phyloP scores from a whole-genome alignment of 345 rosid species.

The Eucalyptus urophylla region DNA sequence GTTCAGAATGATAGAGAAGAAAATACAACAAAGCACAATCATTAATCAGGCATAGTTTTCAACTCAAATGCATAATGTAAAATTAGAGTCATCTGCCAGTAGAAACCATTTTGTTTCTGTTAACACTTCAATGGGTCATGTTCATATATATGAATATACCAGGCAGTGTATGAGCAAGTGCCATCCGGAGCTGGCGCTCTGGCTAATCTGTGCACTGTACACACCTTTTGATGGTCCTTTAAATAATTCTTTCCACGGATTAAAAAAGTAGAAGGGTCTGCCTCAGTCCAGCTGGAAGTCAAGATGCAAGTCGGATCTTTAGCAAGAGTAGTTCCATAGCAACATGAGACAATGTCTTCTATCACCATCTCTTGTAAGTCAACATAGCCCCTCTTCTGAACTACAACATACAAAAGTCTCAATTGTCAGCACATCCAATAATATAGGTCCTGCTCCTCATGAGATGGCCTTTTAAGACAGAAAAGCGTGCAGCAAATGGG shows the following conservation, averaged over 20 bases:
- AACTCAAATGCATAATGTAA: neutral
- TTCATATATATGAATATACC: neutral
- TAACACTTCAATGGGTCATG: neutral
- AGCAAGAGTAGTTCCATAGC: constrained; percentile 78
- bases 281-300: constrained; percentile 71
- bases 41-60: neutral
- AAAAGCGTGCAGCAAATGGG: neutral
- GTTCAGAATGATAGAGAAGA: neutral
- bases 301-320: constrained; percentile 47
- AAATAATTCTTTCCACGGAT: constrained; percentile 84
- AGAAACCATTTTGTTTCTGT: neutral
- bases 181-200: neutral
- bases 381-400: constrained; percentile 84
- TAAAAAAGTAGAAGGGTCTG: constrained; percentile 76
- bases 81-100: neutral
- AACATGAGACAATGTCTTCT: constrained; percentile 33
- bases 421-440: neutral
- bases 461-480: neutral
- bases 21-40: neutral
- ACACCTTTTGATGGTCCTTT: constrained; percentile 73
- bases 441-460: neutral
- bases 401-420: constrained; percentile 17
- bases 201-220: neutral
- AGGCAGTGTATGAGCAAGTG: neutral
- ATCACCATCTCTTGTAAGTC: constrained; percentile 63